Conservation (phyloP, 2,329 filamentous ascomycete species). For the Colletotrichum magnum region DNA sequence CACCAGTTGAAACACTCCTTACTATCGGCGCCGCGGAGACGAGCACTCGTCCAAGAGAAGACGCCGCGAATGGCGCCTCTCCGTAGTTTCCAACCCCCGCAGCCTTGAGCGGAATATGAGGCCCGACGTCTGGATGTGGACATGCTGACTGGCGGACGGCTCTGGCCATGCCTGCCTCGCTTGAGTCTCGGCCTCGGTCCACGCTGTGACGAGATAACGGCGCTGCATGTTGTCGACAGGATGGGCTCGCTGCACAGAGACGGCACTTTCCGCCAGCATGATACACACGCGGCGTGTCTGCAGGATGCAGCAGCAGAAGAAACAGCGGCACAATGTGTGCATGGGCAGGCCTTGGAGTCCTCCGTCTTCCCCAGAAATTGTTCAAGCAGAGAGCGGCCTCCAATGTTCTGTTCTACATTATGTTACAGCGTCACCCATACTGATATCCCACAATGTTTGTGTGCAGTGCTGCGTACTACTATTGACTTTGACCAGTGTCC, state of each 20-base stretch:
- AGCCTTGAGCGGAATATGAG: conserved; percentile 1
- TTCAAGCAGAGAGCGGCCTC: conserved; percentile 1
- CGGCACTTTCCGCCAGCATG: conserved; percentile 15
- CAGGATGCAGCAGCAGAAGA: background rate
- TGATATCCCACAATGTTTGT: background rate
- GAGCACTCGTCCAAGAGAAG: background rate
- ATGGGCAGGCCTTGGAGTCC: background rate
- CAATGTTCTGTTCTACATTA: background rate
- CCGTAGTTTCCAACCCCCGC: background rate
- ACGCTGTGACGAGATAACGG: conserved; percentile 29
- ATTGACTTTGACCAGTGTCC: conserved; percentile 18
- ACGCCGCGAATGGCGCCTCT: background rate
- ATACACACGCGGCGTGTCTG: conserved; percentile 7
- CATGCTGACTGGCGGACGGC: background rate
- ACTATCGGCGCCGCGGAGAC: background rate
- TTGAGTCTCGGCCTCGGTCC: conserved; percentile 18
- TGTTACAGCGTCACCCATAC: background rate
- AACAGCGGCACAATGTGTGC: background rate
- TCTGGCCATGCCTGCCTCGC: background rate
- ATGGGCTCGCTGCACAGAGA: conserved; percentile 3
- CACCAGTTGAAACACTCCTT: conserved; percentile 30
- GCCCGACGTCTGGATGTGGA: background rate
- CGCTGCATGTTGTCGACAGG: conserved; percentile 27
- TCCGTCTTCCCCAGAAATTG: background rate
- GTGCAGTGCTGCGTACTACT: conserved; percentile 2